A percentile compares a stretch with the other conserved stretches of the same genome.
These are phyloP conservation scores for Tolypocladium inflatum DNA, from an alignment of 2,329 filamentous ascomycete species.

Conservation along the genomic window DNA sequence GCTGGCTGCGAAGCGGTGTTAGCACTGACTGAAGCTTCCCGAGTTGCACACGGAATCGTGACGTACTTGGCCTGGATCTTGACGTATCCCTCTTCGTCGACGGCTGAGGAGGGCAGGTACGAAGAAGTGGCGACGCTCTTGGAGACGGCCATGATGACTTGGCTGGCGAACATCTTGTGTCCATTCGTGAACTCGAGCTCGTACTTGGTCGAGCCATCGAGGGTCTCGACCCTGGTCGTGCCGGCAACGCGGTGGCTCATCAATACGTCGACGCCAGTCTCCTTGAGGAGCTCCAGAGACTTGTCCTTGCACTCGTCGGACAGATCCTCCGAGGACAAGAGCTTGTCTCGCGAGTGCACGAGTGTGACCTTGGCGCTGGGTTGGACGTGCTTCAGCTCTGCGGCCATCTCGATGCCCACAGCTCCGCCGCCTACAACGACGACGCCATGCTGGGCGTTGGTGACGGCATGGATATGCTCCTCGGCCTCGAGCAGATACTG, in stretches of 20 bases:
- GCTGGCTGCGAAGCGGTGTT: slow-evolving; percentile 29
- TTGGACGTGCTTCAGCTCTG: slow-evolving; percentile 61
- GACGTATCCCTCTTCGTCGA: slow-evolving; percentile 58
- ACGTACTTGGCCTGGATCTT: slow-evolving; percentile 48
- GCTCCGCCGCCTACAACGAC: slow-evolving; percentile 70
- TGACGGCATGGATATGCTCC: slow-evolving; percentile 46
- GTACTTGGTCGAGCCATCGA: slow-evolving; percentile 29
- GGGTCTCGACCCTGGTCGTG: slow-evolving; percentile 33
- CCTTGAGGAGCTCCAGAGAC: slow-evolving; percentile 46
- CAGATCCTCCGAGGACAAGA: slow-evolving; percentile 65
- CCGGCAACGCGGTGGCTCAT: slow-evolving; percentile 48
- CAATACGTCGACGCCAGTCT: slow-evolving; percentile 56
- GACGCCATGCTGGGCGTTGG: slow-evolving; percentile 45
- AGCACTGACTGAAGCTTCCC: not conserved
- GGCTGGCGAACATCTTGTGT: slow-evolving; percentile 47
- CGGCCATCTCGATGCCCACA: slow-evolving; percentile 74
- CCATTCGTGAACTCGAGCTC: slow-evolving; percentile 52
- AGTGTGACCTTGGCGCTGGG: slow-evolving; percentile 60
- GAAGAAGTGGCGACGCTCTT: slow-evolving; percentile 50
- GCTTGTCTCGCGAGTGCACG: slow-evolving; percentile 59
- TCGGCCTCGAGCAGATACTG: slow-evolving; percentile 54
- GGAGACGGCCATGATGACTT: slow-evolving; percentile 62
- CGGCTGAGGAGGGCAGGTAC: slow-evolving; percentile 47
- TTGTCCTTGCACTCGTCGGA: slow-evolving; percentile 59
- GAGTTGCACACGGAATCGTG: not conserved